Conservation (phyloP, 768 basidiomycete genomes). For the Leucocoprinus sp. region DNA sequence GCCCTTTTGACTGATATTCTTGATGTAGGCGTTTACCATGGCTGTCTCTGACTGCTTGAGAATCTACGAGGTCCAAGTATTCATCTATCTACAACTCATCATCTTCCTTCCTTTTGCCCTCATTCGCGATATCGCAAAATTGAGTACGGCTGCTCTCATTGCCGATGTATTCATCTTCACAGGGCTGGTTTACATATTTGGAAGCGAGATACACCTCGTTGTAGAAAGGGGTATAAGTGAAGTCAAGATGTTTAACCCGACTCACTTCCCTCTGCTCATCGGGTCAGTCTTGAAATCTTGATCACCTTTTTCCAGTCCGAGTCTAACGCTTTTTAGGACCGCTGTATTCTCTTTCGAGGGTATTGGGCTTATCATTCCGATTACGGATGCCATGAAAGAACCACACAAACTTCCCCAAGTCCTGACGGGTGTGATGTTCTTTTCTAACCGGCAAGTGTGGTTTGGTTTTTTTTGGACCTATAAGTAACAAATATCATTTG, state of each 20-base stretch:
- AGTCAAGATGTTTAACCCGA: constrained; percentile 79
- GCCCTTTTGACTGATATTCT: background rate
- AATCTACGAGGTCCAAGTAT: constrained; percentile 61
- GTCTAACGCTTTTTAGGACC: constrained; percentile 42
- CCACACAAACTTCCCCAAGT: constrained; percentile 88
- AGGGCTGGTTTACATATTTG: constrained; percentile 79
- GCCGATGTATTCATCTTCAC: constrained; percentile 94
- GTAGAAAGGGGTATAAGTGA: constrained; percentile 64
- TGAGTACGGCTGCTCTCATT: constrained; percentile 84
- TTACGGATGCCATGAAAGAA: constrained; percentile 94
- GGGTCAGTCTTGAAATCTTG: constrained; percentile 50
- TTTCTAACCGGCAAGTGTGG: constrained; percentile 52
- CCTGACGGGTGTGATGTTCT: constrained; percentile 87
- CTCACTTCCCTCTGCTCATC: constrained; percentile 85
- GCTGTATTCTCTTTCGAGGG: constrained; percentile 99
- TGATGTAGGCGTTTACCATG: constrained; percentile 63
- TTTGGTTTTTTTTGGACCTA: background rate
- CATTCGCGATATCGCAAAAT: constrained; percentile 88
- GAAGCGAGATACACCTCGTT: constrained; percentile 74
- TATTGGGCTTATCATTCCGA: constrained; percentile 93
- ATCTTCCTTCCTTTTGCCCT: constrained; percentile 88
- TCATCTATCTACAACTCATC: constrained; percentile 76
- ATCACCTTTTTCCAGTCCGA: background rate
- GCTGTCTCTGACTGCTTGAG: constrained; percentile 72
- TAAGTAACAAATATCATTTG: background rate